Evolutionary conservation across 805 yeast genomes (phyloP).

Genomic region (Komagataella kurtzmanii): DNA sequence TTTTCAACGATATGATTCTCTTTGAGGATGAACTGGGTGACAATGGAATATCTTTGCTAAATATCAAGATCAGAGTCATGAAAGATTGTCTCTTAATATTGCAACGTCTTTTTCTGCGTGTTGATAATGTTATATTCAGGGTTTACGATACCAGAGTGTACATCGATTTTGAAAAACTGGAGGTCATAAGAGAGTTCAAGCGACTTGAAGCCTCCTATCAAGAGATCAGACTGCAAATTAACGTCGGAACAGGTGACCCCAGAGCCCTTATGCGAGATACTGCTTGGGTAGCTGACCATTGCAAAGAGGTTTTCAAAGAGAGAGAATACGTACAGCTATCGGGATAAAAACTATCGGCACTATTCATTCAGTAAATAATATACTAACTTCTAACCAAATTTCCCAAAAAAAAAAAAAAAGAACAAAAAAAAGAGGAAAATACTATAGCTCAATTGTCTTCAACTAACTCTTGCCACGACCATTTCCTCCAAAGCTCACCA

Average conservation of each 20-base stretch:
- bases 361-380: not conserved
- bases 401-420: not conserved
- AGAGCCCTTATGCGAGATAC: slow-evolving; percentile 64
- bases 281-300: slow-evolving; percentile 61
- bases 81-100: slow-evolving; percentile 60
- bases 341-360: slow-evolving; percentile 10
- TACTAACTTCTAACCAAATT: not conserved
- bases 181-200: slow-evolving; percentile 66
- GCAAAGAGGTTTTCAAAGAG: slow-evolving; percentile 10
- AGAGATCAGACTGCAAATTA: slow-evolving; percentile 23
- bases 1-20: slow-evolving; percentile 77
- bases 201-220: slow-evolving; percentile 47
- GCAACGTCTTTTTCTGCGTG: slow-evolving; percentile 70
- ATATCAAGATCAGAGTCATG: slow-evolving; percentile 83
- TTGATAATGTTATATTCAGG: slow-evolving; percentile 79
- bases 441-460: slow-evolving; percentile 17
- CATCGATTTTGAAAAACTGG: slow-evolving; percentile 56
- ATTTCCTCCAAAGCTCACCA: slow-evolving; percentile 80
- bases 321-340: not conserved
- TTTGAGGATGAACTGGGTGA: slow-evolving; percentile 96
- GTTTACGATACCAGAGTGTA: slow-evolving; percentile 76
- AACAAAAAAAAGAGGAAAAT: not conserved
- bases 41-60: slow-evolving; percentile 75
- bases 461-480: slow-evolving; percentile 52
- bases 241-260: slow-evolving; percentile 46